Percentiles rank a stretch among this genome's conserved stretches.
phyloP scores from a whole-genome alignment of 2,329 filamentous ascomycete species.

The Colletotrichum magnum region DNA sequence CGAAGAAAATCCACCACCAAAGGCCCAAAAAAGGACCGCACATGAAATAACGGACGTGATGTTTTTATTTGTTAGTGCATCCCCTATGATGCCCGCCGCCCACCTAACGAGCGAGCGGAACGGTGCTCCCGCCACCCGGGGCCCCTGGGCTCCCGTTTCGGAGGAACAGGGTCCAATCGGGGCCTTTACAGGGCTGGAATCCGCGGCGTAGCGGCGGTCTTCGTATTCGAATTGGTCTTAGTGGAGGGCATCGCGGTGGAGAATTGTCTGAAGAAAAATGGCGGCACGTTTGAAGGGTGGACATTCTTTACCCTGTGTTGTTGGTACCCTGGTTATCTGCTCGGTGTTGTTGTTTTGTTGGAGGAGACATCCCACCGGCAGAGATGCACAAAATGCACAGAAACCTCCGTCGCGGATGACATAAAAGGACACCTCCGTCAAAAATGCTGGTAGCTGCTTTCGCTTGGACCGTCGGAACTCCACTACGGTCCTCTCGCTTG shows the following conservation, averaged over 20 bases:
- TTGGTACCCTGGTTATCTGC: no score
- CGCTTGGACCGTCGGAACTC: neutral
- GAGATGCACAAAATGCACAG: neutral
- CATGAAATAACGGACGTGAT: neutral
- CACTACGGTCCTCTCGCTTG: slow-evolving; percentile 23
- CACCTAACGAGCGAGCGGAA: neutral
- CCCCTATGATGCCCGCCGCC: neutral
- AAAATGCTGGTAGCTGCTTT: no score
- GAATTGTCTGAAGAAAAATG: neutral
- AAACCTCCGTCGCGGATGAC: neutral
- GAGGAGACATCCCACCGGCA: no score
- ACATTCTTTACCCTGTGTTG: neutral
- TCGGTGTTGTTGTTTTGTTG: no score
- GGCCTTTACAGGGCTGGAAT: slow-evolving; percentile 19
- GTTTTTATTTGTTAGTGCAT: neutral
- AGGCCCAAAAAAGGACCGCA: no score
- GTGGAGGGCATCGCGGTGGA: slow-evolving; percentile 22
- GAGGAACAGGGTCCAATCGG: slow-evolving; percentile 21
- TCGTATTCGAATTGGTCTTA: slow-evolving; percentile 32
- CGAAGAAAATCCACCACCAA: no score
- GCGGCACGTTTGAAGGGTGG: neutral
- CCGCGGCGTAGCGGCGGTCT: slow-evolving; percentile 24
- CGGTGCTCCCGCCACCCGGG: neutral
- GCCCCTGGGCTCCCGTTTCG: slow-evolving; percentile 14
- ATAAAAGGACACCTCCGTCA: neutral